Percentiles rank a stretch among this genome's conserved stretches.
Evolutionary conservation across 2,329 filamentous ascomycete genomes (phyloP).

Genomic region (Aspergillus unguis): DNA sequence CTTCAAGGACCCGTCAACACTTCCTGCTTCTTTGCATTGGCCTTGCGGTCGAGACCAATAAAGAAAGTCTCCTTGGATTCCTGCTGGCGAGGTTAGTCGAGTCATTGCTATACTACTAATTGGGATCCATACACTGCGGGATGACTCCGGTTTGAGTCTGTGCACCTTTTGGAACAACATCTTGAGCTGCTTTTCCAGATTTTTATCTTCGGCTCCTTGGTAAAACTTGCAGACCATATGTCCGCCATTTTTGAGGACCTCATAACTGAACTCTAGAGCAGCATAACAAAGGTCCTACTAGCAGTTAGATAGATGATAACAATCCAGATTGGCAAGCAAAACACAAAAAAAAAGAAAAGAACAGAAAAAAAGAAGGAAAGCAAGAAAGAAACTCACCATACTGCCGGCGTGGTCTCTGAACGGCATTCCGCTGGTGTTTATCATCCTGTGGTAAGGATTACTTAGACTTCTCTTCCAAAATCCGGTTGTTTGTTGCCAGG

Average conservation of each 20-base stretch:
- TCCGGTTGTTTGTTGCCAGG: constrained; percentile 78
- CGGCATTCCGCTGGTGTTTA: constrained; percentile 89
- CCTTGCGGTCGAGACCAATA: constrained; percentile 69
- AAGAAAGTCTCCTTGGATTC: constrained; percentile 86
- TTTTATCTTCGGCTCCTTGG: constrained; percentile 81
- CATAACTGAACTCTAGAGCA: constrained; percentile 78
- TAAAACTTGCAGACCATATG: constrained; percentile 99
- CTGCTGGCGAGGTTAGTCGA: constrained; percentile 42
- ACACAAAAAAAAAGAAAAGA: no score
- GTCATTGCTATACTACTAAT: neutral
- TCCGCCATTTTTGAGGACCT: constrained; percentile 76
- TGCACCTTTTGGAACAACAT: constrained; percentile 75
- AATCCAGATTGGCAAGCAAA: no score
- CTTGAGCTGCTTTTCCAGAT: constrained; percentile 69
- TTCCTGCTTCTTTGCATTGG: constrained; percentile 38
- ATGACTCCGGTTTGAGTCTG: constrained; percentile 88
- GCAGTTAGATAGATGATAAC: neutral
- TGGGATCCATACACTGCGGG: constrained; percentile 62
- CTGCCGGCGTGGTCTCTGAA: constrained; percentile 89
- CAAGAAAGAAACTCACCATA: constrained; percentile 66
- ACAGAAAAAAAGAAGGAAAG: no score
- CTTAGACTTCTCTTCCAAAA: constrained; percentile 85
- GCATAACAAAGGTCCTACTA: constrained; percentile 81
- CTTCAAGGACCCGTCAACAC: constrained; percentile 36
- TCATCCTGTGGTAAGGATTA: constrained; percentile 97